Evolutionary conservation across 1,139 yeast genomes (phyloP).

Genomic region (Nakaseomyces nivariensis): DNA sequence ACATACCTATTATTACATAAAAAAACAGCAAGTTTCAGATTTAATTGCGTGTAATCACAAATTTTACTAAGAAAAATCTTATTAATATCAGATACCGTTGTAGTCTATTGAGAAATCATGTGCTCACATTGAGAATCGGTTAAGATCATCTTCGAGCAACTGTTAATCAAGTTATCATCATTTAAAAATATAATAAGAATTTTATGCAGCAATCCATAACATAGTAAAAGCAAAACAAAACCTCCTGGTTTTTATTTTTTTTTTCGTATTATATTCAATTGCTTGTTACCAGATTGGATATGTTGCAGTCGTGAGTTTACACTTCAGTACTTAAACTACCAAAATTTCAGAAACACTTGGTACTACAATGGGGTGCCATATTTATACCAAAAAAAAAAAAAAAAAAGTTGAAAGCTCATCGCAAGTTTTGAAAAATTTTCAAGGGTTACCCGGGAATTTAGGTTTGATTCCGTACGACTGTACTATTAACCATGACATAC

Average conservation of each 20-base stretch:
- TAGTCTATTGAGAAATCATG: conserved; percentile 88
- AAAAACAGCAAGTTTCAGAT: no score
- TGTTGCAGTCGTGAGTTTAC: no score
- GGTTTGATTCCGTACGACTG: neutral
- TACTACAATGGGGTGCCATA: neutral
- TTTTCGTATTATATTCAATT: neutral
- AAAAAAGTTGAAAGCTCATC: neutral
- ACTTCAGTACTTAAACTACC: no score
- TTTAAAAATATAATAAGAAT: conserved; percentile 10
- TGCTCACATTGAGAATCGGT: conserved; percentile 50
- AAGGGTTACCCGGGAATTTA: neutral
- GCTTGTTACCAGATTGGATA: no score
- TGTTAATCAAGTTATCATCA: conserved; percentile 36
- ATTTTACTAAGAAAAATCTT: neutral
- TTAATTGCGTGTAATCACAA: no score
- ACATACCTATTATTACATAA: no score
- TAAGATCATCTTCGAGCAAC: conserved; percentile 44
- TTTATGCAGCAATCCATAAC: neutral
- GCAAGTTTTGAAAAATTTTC: neutral
- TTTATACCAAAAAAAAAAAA: neutral
- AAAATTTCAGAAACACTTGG: no score
- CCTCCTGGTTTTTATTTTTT: neutral
- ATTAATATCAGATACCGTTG: conserved; percentile 92
- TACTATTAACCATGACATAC: no score
- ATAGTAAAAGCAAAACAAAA: neutral